Evolutionary conservation across 257 asterid genomes (phyloP), one percentile per base, ranked within the genome.

Genomic region (Gentiana straminea): DNA sequence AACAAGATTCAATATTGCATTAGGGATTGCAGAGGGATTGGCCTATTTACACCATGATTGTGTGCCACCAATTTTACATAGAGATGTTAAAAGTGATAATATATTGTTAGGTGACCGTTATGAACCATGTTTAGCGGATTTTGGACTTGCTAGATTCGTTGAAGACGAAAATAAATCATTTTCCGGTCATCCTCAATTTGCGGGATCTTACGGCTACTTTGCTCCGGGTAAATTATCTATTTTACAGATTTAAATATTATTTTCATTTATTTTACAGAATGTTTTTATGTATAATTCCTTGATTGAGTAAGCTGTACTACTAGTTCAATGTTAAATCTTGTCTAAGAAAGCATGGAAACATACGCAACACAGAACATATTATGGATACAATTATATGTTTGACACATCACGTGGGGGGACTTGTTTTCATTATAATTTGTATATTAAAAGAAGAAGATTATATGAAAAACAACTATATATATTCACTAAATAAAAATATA

Each of bases 131-230:
- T 53, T 87, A 12, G 96, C 92, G 3, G 96, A 87, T 50, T 87
- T 87, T 34, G 96, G 89, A 48, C 82, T 87, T 24, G 96, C 96
- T n/a, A 80, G 89, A 65, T 75, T 84, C 33, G 72, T 81, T 33
- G 87, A 82, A 65, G 82, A 80, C 56, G 89, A 77, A 57, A 70
- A 50, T 55, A 53, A 57, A 24, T 68, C 88, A 46, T 46, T 74
- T 64, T 54, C 85, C n/a, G 55, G 79, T 45, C 70, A 59, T 10
- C 92, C 86, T 3, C 94, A 87, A 34, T 75, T 87, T 55, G 96
- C 94, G 60, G 96, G 96, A 47, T 84, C 96, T 36, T 87, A 87
- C 45, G 96, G 96, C 47, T 87, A 87, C 72, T 79, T 87, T 60
- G 94, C 96, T 36, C 96, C 96, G 45, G 94, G 96, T 84, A 79